phyloP scores from a whole-genome alignment of 225 moss, liverwort and hornwort genomes.

The Takakia lepidozioides region DNA sequence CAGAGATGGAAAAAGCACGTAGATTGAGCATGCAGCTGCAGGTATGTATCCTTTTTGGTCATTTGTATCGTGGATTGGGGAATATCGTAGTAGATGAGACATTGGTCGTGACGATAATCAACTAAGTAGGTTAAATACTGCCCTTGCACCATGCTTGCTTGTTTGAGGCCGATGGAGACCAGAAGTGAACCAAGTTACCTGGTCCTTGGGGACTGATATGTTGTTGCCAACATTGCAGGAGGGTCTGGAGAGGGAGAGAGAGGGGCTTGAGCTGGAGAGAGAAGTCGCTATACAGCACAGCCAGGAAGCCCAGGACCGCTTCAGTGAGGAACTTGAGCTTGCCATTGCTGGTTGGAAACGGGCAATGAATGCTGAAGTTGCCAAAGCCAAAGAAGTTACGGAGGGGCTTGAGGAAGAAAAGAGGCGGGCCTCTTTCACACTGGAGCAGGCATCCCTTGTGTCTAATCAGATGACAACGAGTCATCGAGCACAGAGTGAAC shows the following conservation, averaged over 20 bases:
- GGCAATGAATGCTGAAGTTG: conserved; percentile 57
- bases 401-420: conserved; percentile 50
- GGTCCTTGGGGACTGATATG: no score
- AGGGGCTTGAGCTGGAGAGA: conserved; percentile 22
- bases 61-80: no score
- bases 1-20: conserved; percentile 43
- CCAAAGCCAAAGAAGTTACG: conserved; percentile 52
- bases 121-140: no score
- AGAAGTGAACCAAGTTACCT: no score
- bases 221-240: no score
- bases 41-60: conserved; percentile 6
- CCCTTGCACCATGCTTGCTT: no score
- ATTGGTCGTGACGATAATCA: no score
- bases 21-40: conserved; percentile 41
- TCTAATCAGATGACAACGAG: not conserved
- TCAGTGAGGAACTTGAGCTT: conserved; percentile 37
- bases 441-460: conserved; percentile 18
- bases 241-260: conserved; percentile 43
- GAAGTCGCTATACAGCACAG: conserved; percentile 32
- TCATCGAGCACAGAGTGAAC: conserved; percentile 6
- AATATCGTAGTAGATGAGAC: no score
- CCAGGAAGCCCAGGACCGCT: conserved; percentile 36
- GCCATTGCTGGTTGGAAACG: conserved; percentile 50
- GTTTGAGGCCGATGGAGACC: no score
- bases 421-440: conserved; percentile 9